Base-by-base conservation (phyloP, 192 early-diverging fungal genomes). In the Fimicolochytrium jonesii region DNA sequence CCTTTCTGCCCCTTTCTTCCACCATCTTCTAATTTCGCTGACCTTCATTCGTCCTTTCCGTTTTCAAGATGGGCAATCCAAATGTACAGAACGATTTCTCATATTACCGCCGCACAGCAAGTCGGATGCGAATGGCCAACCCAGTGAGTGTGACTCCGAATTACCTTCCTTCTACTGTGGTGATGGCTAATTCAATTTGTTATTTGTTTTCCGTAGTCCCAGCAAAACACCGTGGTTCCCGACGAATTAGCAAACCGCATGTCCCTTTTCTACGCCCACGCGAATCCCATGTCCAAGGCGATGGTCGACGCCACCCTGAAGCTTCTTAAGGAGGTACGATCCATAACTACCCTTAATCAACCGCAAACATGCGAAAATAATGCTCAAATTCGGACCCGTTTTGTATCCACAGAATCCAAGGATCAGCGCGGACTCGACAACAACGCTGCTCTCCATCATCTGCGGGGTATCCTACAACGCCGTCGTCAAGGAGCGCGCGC, bases 41-140 rank as follows among this genome's bases (percentile, higher is more conserved):
- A n/a, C n/a, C n/a, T n/a, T 39, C 2, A 23, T 61, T 23, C 41
- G 23, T n/a, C n/a, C n/a, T n/a, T n/a, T n/a, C n/a, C n/a, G n/a
- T n/a, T n/a, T n/a, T 48, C 3, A 64, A 87, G 87, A 90, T 91
- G 86, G 76, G 70, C 61, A 89, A 85, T 39, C 83, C 88, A 15
- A 84, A 86, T 64, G 83, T 97, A 59, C 95, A 98, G 71, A 98
- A 98, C 73, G 95, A 98, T 63, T 94, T 98, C 68, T 93, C 93
- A 37, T 98, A 93, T 68, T 98, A 98, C 63, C 89, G 94, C 37
- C 82, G 95, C 50, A 90, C 92, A 47, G 74, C 94, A 26, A 83
- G 84, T 32, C 87, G 91, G 39, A 92, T 90, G 63, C 77, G 86
- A 50, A 82, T 84, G 63, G 68, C 75, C 55, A 81, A 89, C 53